Evolutionary conservation across 1,284 basidiomycete species (phyloP), one percentile per base, ranked within the genome.

Genomic region (Stereum hirsutum): DNA sequence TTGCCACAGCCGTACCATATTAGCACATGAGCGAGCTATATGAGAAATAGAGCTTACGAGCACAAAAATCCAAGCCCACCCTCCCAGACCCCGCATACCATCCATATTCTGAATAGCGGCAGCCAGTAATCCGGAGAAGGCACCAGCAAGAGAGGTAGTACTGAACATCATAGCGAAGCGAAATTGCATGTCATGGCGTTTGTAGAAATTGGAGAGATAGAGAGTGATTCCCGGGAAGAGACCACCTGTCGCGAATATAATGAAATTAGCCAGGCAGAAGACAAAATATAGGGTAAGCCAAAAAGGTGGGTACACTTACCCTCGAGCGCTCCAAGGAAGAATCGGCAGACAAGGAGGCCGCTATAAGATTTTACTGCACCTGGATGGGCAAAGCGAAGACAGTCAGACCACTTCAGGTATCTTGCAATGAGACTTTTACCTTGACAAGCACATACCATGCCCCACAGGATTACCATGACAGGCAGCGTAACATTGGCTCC

Each of bases 31-130:
- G 4, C 24, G 15, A 11, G 6, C 19, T 36, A 34, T 31, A 26
- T 23, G 10, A 35, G 33, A 4, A 23, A 10, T 12, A 24, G n/a
- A 39, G 46, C 58, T 7, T 48, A 62, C 76, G 39, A 79, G 49
- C 49, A 79, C 75, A 55, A 79, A 81, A 47, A 86, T 82, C 81
- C 81, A 84, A 15, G 70, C 62, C 77, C 76, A 77, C 0, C 70
- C 72, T 0, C 65, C 62, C 12, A 64, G 64, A 8, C 66, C 59
- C 0, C 67, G 65, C 7, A 71, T 60, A 12, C 70, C 72, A 27
- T 74, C 52, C 63, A 81, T 72, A 30, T 73, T 57, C 28, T 69
- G 60, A 43, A 81, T 80, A 1, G 66, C 75, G 25, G 71, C 74
- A 0, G 75, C 78, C 4, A 83, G 65, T 10, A 83, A 59, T 7